Evolutionary conservation across 2,329 filamentous ascomycete species (phyloP).

Genomic region (Emmonsiellopsis sp.): DNA sequence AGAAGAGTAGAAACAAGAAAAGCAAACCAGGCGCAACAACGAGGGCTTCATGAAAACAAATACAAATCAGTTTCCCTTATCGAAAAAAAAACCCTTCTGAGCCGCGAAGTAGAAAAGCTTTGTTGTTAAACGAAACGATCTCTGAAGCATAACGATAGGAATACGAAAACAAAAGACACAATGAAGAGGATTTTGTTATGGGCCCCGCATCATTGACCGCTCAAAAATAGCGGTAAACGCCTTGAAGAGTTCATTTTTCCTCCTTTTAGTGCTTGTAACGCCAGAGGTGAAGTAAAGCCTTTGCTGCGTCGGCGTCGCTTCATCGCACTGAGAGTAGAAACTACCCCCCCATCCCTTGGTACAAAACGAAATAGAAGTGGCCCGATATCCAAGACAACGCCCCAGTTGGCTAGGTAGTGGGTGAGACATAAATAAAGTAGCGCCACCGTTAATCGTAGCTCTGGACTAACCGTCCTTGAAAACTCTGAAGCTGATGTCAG

Average conservation of each 20-base stretch:
- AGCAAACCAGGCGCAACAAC: not conserved
- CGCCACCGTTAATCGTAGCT: not conserved
- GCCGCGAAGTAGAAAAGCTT: not conserved
- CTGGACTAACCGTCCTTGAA: conserved; percentile 24
- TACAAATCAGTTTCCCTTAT: not conserved
- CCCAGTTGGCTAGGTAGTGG: too few relatives aligned
- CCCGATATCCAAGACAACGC: not conserved
- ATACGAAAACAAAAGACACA: not conserved
- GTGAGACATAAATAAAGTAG: not conserved
- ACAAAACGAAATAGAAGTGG: too few relatives aligned
- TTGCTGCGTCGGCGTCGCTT: too few relatives aligned
- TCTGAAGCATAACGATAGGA: not conserved
- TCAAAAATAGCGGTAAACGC: not conserved
- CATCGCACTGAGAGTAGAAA: too few relatives aligned
- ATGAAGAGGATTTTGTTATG: not conserved
- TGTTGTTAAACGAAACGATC: not conserved
- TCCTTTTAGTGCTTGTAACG: too few relatives aligned
- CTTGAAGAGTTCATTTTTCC: not conserved
- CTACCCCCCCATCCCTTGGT: too few relatives aligned
- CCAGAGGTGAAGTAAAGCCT: too few relatives aligned
- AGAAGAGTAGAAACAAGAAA: not conserved
- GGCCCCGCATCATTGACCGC: not conserved
- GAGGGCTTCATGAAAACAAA: not conserved
- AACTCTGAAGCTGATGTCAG: conserved; percentile 19
- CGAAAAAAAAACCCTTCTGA: not conserved